Conservation (phyloP, 1,139 yeast species). For the Hansenula lynferdii region DNA sequence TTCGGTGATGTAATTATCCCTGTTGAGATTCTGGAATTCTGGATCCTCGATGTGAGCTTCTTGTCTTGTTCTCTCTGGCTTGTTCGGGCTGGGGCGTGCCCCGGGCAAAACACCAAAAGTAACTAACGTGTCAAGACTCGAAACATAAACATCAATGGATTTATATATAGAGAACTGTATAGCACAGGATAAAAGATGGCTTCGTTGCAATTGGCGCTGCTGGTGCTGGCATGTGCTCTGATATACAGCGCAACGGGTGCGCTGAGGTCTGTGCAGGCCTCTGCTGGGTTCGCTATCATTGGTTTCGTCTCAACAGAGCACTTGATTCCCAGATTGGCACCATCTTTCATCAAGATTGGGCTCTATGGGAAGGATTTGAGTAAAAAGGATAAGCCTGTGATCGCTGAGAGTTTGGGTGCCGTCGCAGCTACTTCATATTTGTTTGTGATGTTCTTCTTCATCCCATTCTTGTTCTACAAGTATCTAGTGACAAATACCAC, state of each 20-base stretch:
- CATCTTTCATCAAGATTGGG: slow-evolving; percentile 71
- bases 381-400: slow-evolving; percentile 61
- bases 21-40: too few relatives aligned
- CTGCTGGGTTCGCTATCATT: slow-evolving; percentile 59
- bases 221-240: slow-evolving; percentile 4
- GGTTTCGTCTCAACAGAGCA: slow-evolving; percentile 58
- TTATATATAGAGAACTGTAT: too few relatives aligned
- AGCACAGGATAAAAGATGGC: too few relatives aligned
- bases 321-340: slow-evolving; percentile 64
- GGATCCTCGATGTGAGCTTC: too few relatives aligned
- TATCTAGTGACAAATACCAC: slow-evolving; percentile 58
- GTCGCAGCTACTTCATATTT: slow-evolving; percentile 79
- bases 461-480: slow-evolving; percentile 85
- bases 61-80: too few relatives aligned
- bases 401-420: slow-evolving; percentile 92
- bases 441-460: slow-evolving; percentile 75
- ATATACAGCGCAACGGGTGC: slow-evolving; percentile 15
- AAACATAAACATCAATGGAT: too few relatives aligned
- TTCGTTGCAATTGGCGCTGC: slow-evolving; percentile 1
- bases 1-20: too few relatives aligned
- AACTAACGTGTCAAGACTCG: too few relatives aligned
- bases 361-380: slow-evolving; percentile 80
- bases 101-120: too few relatives aligned
- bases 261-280: slow-evolving; percentile 31
- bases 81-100: too few relatives aligned